These are phyloP conservation scores for Salix viminalis DNA, from an alignment of 345 rosid genomes.

Conservation along the genomic window DNA sequence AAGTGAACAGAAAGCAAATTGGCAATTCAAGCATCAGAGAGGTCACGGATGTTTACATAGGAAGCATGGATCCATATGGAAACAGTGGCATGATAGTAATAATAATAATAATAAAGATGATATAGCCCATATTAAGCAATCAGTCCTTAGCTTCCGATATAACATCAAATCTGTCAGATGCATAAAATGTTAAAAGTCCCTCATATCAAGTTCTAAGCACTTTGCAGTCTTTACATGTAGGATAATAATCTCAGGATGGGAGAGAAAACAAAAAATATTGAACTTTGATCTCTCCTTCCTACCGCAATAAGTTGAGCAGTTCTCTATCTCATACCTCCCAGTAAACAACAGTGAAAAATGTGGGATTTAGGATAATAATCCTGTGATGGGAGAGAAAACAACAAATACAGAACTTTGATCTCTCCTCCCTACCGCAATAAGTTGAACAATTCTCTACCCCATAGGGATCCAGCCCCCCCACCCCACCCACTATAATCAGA, in stretches of 20 bases:
- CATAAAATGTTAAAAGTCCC: background rate
- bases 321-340: background rate
- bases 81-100: background rate
- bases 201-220: background rate
- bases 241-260: background rate
- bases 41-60: background rate
- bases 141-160: background rate
- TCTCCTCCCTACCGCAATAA: background rate
- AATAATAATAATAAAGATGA: background rate
- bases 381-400: too few relatives aligned
- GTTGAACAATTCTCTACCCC: background rate
- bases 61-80: background rate
- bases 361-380: background rate
- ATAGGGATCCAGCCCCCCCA: too few relatives aligned
- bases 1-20: background rate
- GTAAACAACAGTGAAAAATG: background rate
- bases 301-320: background rate
- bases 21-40: background rate
- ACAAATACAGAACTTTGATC: background rate
- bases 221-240: background rate
- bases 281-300: background rate
- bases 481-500: background rate
- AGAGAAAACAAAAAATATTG: background rate
- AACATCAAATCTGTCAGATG: background rate
- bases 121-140: background rate